phyloP scores from a whole-genome alignment of 1,139 yeast species.

The Saccharomyces hybrid region DNA sequence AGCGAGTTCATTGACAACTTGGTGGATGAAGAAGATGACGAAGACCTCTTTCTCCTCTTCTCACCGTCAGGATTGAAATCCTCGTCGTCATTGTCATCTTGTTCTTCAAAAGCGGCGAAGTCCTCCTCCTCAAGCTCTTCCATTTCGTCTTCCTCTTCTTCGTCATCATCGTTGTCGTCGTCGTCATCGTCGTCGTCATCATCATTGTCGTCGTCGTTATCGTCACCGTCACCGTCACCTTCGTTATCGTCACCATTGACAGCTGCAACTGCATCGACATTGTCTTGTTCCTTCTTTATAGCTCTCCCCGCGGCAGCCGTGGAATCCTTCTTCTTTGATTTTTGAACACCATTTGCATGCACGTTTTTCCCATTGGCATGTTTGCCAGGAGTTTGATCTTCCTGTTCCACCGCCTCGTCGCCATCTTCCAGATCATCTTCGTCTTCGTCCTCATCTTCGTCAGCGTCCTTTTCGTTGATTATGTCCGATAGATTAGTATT shows the following conservation, averaged over 20 bases:
- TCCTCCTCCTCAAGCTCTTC: slow-evolving; percentile 14
- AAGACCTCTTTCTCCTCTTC: slow-evolving; percentile 10
- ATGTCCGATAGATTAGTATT: slow-evolving; percentile 9
- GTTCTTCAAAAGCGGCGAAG: slow-evolving; percentile 9
- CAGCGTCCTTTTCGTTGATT: slow-evolving; percentile 9
- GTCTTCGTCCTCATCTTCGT: slow-evolving; percentile 8
- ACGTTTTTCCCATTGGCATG: slow-evolving; percentile 9
- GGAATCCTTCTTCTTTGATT: slow-evolving; percentile 10
- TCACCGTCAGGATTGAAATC: slow-evolving; percentile 23
- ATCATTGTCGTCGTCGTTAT: slow-evolving; percentile 14
- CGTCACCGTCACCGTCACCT: slow-evolving; percentile 11
- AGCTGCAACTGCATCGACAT: not conserved
- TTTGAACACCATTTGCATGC: slow-evolving; percentile 7
- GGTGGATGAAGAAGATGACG: slow-evolving; percentile 2
- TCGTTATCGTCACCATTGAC: slow-evolving; percentile 9
- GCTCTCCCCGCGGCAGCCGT: slow-evolving; percentile 13
- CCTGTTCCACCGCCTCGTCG: slow-evolving; percentile 13
- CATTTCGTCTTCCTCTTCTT: slow-evolving; percentile 6
- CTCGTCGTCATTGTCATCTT: slow-evolving; percentile 26
- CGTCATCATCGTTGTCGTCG: slow-evolving; percentile 10
- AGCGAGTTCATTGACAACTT: not conserved
- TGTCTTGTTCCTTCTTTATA: slow-evolving; percentile 1
- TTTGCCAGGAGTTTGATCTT: slow-evolving; percentile 2
- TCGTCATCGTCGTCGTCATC: slow-evolving; percentile 10
- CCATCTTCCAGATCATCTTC: slow-evolving; percentile 13